phyloP scores from a whole-genome alignment of 768 basidiomycete species.

The Phylloporus sp. region DNA sequence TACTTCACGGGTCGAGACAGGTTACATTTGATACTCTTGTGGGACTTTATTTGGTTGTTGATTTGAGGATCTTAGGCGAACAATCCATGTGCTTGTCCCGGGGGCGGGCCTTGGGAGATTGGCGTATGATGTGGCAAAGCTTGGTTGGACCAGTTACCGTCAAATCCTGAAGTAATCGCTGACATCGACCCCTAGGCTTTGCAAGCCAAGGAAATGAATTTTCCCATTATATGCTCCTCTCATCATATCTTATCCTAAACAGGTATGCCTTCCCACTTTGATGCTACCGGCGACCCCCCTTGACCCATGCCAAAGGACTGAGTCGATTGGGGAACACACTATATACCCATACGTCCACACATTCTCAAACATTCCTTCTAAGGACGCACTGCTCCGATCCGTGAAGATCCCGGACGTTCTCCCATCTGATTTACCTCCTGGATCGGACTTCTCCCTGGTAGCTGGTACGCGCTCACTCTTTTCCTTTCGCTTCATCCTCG shows the following conservation, averaged over 20 bases:
- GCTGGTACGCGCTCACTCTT: constrained; percentile 52
- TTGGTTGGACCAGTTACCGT: constrained; percentile 47
- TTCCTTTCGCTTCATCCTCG: background rate
- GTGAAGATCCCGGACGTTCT: constrained; percentile 81
- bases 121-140: constrained; percentile 80
- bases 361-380: constrained; percentile 75
- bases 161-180: background rate
- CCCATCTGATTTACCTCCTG: constrained; percentile 64
- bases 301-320: constrained; percentile 43
- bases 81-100: constrained; percentile 77
- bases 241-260: constrained; percentile 87
- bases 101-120: constrained; percentile 87
- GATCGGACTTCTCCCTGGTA: constrained; percentile 75
- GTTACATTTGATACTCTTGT: constrained; percentile 20
- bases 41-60: background rate
- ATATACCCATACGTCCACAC: constrained; percentile 91
- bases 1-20: constrained; percentile 57
- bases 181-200: constrained; percentile 55
- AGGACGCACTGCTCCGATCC: constrained; percentile 57
- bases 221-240: constrained; percentile 90
- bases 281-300: background rate
- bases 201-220: constrained; percentile 94
- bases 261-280: constrained; percentile 43
- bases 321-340: constrained; percentile 61
- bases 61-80: constrained; percentile 33